phyloP scores from a whole-genome alignment of 1,284 basidiomycete species.

The Hymenochaete sp. region DNA sequence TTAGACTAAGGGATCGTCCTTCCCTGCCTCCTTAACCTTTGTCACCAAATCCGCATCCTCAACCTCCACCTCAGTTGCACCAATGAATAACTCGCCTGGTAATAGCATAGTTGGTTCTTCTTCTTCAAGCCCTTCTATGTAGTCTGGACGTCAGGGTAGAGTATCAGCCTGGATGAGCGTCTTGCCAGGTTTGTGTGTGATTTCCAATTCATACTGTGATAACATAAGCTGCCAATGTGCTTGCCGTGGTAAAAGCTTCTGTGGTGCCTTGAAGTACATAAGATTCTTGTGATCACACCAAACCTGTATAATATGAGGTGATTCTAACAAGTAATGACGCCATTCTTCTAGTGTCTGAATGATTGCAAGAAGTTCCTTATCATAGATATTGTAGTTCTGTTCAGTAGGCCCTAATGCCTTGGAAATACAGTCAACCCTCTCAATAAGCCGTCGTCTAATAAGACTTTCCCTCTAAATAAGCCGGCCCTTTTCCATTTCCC shows the following conservation, averaged over 20 bases:
- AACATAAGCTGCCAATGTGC: conserved; percentile 34
- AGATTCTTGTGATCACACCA: not conserved
- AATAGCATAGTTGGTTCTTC: conserved; percentile 28
- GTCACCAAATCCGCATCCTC: conserved; percentile 13
- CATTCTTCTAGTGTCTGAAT: conserved; percentile 16
- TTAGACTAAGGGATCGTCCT: no score
- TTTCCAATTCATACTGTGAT: conserved; percentile 28
- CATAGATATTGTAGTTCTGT: conserved; percentile 31
- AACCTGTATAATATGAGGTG: not conserved
- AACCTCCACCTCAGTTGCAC: conserved; percentile 13
- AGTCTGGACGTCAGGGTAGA: conserved; percentile 32
- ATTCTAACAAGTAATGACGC: not conserved
- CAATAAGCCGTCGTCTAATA: no score
- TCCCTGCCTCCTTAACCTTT: conserved; percentile 21
- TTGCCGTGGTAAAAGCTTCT: conserved; percentile 28
- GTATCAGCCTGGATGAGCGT: conserved; percentile 30
- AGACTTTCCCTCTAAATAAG: no score
- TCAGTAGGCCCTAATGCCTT: conserved; percentile 23
- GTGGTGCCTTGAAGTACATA: not conserved
- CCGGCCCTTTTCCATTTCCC: no score
- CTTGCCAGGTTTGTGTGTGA: conserved; percentile 33
- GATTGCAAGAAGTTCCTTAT: conserved; percentile 33
- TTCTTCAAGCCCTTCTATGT: conserved; percentile 24
- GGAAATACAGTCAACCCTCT: conserved; percentile 25
- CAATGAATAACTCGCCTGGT: conserved; percentile 21